phyloP scores from a whole-genome alignment of 306 rosid species.

The Vigna reflexopilosa region DNA sequence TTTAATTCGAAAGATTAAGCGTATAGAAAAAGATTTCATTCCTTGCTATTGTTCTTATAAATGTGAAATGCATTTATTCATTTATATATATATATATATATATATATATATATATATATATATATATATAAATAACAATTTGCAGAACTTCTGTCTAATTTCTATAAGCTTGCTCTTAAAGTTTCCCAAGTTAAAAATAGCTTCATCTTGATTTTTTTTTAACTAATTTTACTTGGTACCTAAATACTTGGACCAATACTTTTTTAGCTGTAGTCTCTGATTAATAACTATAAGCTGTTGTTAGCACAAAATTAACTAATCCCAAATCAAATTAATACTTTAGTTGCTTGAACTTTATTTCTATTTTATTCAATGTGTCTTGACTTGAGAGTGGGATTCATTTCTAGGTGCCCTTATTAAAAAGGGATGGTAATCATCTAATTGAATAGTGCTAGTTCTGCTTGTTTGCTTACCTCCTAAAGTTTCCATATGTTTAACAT shows the following conservation, averaged over 20 bases:
- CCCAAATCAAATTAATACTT: background rate
- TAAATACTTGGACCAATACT: slow-evolving; percentile 6
- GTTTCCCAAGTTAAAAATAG: background rate
- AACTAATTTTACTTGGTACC: slow-evolving; percentile 7
- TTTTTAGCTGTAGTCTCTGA: slow-evolving; percentile 12
- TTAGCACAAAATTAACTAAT: background rate
- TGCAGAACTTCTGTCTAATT: background rate
- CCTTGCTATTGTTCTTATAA: background rate
- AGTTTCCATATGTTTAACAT: background rate
- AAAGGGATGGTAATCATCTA: background rate
- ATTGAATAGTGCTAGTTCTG: slow-evolving; percentile 7
- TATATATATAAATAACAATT: background rate
- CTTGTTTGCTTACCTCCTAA: slow-evolving; percentile 12
- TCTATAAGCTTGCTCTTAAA: slow-evolving; percentile 12
- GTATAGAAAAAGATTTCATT: slow-evolving; percentile 5
- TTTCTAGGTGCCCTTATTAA: slow-evolving; percentile 11
- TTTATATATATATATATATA: no score
- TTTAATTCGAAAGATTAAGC: slow-evolving; percentile 25
- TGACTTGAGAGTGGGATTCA: slow-evolving; percentile 12
- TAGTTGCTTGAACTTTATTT: slow-evolving; percentile 13
- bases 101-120: no score
- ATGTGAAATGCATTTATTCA: background rate
- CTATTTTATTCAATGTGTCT: slow-evolving; percentile 1
- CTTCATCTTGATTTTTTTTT: background rate
- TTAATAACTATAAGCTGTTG: background rate